These are phyloP conservation scores for Canna indica DNA, from an alignment of 176 grass and related monocot genomes.

Conservation along the genomic window DNA sequence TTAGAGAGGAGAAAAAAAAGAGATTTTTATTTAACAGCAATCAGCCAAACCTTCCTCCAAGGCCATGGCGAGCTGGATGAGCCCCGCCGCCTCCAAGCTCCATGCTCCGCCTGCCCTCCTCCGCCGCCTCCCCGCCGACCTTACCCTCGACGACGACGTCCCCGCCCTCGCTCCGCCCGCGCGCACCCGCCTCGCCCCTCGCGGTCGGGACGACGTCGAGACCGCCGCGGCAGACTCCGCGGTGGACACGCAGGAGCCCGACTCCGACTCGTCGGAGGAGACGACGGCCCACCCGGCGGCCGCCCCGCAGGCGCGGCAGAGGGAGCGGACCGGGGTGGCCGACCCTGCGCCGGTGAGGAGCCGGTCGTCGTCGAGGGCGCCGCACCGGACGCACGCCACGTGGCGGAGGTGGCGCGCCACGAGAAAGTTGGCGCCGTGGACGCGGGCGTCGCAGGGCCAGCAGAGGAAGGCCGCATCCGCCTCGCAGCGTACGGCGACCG, in stretches of 20 bases:
- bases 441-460: slow-evolving; percentile 15
- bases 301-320: not conserved
- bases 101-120: not conserved
- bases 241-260: not conserved
- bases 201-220: not conserved
- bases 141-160: not conserved
- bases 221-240: not conserved
- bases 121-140: not conserved
- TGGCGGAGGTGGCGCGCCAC: slow-evolving; percentile 16
- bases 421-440: slow-evolving; percentile 17
- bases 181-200: not conserved
- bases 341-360: not conserved
- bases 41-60: not conserved
- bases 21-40: not conserved
- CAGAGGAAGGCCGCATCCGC: slow-evolving; percentile 15
- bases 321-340: not conserved
- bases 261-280: not conserved
- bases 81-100: not conserved
- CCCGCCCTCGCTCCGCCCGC: not conserved
- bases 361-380: slow-evolving; percentile 9
- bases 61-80: not conserved
- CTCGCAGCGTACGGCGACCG: slow-evolving; percentile 13
- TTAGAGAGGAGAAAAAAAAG: not conserved
- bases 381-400: slow-evolving; percentile 4
- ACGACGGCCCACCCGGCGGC: not conserved